phyloP scores from a whole-genome alignment of 177 flowering plant species.

The Vitis hybrid region DNA sequence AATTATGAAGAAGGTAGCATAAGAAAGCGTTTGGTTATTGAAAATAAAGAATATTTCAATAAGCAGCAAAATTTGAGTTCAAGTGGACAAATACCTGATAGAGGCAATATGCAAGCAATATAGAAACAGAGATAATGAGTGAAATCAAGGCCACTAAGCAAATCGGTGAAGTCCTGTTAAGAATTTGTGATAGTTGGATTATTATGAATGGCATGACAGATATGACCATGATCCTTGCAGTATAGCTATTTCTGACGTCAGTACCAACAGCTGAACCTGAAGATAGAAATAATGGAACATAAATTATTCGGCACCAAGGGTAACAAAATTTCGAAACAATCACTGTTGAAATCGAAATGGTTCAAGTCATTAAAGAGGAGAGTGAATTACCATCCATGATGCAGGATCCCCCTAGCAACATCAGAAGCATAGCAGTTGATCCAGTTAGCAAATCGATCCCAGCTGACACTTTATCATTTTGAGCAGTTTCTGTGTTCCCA shows the following conservation, averaged over 20 bases:
- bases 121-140: conserved; percentile 20
- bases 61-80: background rate
- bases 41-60: too few relatives aligned
- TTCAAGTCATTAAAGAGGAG: background rate
- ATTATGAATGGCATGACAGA: conserved; percentile 34
- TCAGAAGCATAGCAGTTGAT: conserved; percentile 26
- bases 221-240: conserved; percentile 36
- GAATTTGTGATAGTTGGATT: conserved; percentile 26
- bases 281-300: background rate
- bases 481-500: conserved; percentile 28
- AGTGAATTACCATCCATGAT: conserved; percentile 19
- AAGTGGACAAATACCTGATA: conserved; percentile 24
- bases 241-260: conserved; percentile 32
- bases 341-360: conserved; percentile 7
- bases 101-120: conserved; percentile 6
- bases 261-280: conserved; percentile 33
- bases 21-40: too few relatives aligned
- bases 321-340: background rate
- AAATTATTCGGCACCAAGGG: too few relatives aligned
- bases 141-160: conserved; percentile 22
- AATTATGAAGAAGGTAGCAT: too few relatives aligned
- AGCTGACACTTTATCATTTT: conserved; percentile 16
- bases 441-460: conserved; percentile 39
- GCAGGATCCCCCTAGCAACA: conserved; percentile 33
- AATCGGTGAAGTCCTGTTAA: conserved; percentile 18